Evolutionary conservation across 805 yeast genomes (phyloP), one percentile per base, ranked within the genome.

Genomic region (Yueomyces sinensis): DNA sequence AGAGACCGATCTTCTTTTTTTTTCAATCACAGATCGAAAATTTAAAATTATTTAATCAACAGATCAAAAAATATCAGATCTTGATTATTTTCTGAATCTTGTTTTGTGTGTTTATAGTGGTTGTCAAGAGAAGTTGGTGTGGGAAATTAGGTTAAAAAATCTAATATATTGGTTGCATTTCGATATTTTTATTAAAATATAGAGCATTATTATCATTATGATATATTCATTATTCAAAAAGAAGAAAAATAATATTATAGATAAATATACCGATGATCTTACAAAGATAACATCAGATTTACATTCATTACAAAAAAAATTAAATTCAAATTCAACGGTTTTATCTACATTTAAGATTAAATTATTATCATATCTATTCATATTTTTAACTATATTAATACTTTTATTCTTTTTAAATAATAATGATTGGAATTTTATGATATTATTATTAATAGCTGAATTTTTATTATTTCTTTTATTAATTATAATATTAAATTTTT

Each of bases 71-170:
- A n/a, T n/a, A n/a, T n/a, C n/a, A n/a, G n/a, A n/a, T n/a, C n/a
- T n/a, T n/a, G n/a, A n/a, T n/a, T n/a, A n/a, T n/a, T n/a, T n/a
- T n/a, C n/a, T n/a, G n/a, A n/a, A n/a, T n/a, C n/a, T n/a, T n/a
- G n/a, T n/a, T n/a, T n/a, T n/a, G n/a, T n/a, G n/a, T n/a, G n/a
- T n/a, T n/a, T n/a, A n/a, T n/a, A n/a, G n/a, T n/a, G n/a, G n/a
- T n/a, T 64, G 1, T 89, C 91, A 30, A 59, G 54, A 1, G 75
- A 67, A 0, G 87, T 53, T 9, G 35, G 33, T 5, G 52, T 41
- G 5, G 45, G 32, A 23, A 43, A 33, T 30, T n/a, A n/a, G n/a
- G n/a, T n/a, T n/a, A n/a, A n/a, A n/a, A n/a, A n/a, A n/a, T n/a
- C n/a, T n/a, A n/a, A n/a, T n/a, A n/a, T n/a, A n/a, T n/a, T n/a